Conservation (phyloP, 1,284 basidiomycete species). For the Cronartium quercuum region DNA sequence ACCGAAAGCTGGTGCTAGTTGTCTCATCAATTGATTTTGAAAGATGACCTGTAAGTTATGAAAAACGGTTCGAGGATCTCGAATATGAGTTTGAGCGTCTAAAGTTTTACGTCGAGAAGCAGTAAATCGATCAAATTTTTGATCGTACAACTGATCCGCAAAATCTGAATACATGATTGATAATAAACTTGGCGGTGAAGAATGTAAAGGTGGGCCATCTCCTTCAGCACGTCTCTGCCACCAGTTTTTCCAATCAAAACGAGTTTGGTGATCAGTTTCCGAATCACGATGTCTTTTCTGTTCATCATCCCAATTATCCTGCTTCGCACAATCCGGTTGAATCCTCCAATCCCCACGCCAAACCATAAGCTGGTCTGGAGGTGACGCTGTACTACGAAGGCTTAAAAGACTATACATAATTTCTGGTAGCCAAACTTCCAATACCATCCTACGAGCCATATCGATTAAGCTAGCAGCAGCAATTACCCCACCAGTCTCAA, state of each 20-base stretch:
- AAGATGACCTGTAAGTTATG: slow-evolving; percentile 46
- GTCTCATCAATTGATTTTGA: slow-evolving; percentile 44
- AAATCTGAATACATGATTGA: slow-evolving; percentile 15
- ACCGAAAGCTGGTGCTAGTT: slow-evolving; percentile 42
- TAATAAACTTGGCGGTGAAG: slow-evolving; percentile 38
- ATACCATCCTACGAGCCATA: slow-evolving; percentile 39
- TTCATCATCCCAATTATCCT: not conserved
- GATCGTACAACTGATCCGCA: not conserved
- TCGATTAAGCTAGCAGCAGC: slow-evolving; percentile 12
- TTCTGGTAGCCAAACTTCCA: slow-evolving; percentile 45
- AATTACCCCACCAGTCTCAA: slow-evolving; percentile 1
- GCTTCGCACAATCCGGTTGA: slow-evolving; percentile 42
- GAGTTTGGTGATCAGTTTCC: not conserved
- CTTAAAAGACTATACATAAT: slow-evolving; percentile 42
- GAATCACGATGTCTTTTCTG: not conserved
- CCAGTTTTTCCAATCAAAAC: slow-evolving; percentile 33
- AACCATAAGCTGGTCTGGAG: slow-evolving; percentile 43
- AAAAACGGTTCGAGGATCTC: slow-evolving; percentile 40
- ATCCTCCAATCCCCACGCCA: slow-evolving; percentile 46
- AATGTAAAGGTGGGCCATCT: slow-evolving; percentile 42
- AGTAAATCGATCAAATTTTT: slow-evolving; percentile 19
- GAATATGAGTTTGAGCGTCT: not conserved
- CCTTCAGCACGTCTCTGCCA: slow-evolving; percentile 40
- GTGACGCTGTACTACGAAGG: slow-evolving; percentile 4
- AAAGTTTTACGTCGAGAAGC: not conserved